Percentiles rank a stretch among this genome's conserved stretches.
These are phyloP conservation scores for Penicillium sumatraense DNA, from an alignment of 2,329 filamentous ascomycete genomes.

Conservation along the genomic window DNA sequence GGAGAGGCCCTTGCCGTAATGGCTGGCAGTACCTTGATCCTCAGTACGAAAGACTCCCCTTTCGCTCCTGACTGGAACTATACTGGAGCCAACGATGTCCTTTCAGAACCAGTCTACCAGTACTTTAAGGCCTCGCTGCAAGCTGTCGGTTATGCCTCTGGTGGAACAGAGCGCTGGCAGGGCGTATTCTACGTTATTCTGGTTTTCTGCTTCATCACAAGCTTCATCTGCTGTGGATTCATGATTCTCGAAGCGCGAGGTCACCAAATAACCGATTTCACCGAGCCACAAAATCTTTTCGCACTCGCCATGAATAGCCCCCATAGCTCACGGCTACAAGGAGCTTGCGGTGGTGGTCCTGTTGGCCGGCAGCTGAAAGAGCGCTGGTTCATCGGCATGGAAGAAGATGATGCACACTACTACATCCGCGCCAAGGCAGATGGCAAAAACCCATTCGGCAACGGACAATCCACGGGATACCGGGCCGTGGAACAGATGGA, in stretches of 20 bases:
- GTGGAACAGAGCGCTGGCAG: slow-evolving; percentile 65
- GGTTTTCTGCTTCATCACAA: slow-evolving; percentile 67
- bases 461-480: slow-evolving; percentile 3
- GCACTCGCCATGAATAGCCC: slow-evolving; percentile 71
- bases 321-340: slow-evolving; percentile 55
- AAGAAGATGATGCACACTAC: slow-evolving; percentile 57
- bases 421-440: slow-evolving; percentile 49
- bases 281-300: slow-evolving; percentile 77
- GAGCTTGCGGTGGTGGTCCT: slow-evolving; percentile 62
- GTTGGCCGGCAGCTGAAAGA: slow-evolving; percentile 54
- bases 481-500: slow-evolving; percentile 16
- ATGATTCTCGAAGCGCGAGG: slow-evolving; percentile 58
- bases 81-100: slow-evolving; percentile 30
- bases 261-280: slow-evolving; percentile 76
- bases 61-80: slow-evolving; percentile 64
- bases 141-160: slow-evolving; percentile 72
- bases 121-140: slow-evolving; percentile 67
- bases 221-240: slow-evolving; percentile 68
- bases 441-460: slow-evolving; percentile 11
- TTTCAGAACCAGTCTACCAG: slow-evolving; percentile 57
- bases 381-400: slow-evolving; percentile 50
- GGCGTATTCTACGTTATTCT: slow-evolving; percentile 70
- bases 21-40: slow-evolving; percentile 67
- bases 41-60: slow-evolving; percentile 62
- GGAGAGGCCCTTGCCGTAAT: slow-evolving; percentile 75